Conservation (phyloP, 2,329 filamentous ascomycete species). For the Celoporthe dispersa region DNA sequence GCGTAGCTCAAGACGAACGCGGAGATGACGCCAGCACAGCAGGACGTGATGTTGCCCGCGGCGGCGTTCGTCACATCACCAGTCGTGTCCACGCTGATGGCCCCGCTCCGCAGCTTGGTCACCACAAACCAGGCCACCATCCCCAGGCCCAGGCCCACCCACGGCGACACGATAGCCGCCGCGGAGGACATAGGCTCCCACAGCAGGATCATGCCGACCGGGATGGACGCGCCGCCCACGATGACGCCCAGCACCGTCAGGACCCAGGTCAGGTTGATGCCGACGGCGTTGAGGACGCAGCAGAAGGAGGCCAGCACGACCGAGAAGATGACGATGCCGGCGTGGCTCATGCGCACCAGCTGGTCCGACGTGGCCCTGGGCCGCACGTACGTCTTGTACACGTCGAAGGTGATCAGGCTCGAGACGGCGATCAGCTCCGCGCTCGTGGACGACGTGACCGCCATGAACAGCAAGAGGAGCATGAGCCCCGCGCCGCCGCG, state of each 20-base stretch:
- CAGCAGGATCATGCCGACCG: constrained; percentile 43
- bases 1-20: constrained; percentile 40
- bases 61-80: constrained; percentile 45
- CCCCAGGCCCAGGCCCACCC: constrained; percentile 40
- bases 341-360: constrained; percentile 41
- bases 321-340: constrained; percentile 40
- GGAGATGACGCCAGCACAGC: constrained; percentile 40
- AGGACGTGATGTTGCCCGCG: constrained; percentile 44
- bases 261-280: constrained; percentile 45
- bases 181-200: constrained; percentile 45
- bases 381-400: constrained; percentile 45
- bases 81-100: constrained; percentile 41
- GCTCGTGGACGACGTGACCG: constrained; percentile 47
- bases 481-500: constrained; percentile 41
- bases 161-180: constrained; percentile 41
- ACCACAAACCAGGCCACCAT: constrained; percentile 45
- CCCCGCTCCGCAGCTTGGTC: constrained; percentile 39
- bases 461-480: constrained; percentile 52
- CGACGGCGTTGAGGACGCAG: constrained; percentile 43
- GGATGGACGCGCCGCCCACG: constrained; percentile 43
- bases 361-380: constrained; percentile 37
- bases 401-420: constrained; percentile 44
- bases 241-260: constrained; percentile 45
- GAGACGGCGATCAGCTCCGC: constrained; percentile 49
- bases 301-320: constrained; percentile 40